These are phyloP conservation scores for Asparagopsis taxiformis DNA, from an alignment of 31 red algal genomes.

Conservation along the genomic window DNA sequence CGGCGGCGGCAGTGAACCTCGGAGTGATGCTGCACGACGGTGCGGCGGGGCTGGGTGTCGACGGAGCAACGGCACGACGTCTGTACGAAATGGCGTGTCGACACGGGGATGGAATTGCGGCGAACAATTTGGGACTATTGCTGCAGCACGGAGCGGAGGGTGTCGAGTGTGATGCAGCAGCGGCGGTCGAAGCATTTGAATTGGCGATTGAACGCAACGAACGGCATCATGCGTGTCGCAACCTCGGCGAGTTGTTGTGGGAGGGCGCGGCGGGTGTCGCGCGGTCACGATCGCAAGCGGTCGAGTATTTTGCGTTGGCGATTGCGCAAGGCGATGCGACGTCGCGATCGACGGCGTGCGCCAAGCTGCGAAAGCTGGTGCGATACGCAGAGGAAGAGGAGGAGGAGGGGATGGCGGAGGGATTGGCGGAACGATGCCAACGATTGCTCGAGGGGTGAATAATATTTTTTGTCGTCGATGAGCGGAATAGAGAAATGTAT, in stretches of 20 bases:
- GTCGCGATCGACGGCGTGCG: slow-evolving; percentile 6
- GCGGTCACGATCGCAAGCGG: neutral
- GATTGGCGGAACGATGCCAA: too few relatives aligned
- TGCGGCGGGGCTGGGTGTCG: slow-evolving; percentile 20
- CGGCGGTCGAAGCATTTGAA: slow-evolving; percentile 21
- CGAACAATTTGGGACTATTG: slow-evolving; percentile 51
- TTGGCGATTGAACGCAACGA: slow-evolving; percentile 34
- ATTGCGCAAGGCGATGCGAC: slow-evolving; percentile 37
- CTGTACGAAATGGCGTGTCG: slow-evolving; percentile 44
- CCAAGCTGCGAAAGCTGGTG: slow-evolving; percentile 2
- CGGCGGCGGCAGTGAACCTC: slow-evolving; percentile 48
- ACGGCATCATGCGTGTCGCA: slow-evolving; percentile 53
- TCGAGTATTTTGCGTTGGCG: slow-evolving; percentile 55
- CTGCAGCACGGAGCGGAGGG: slow-evolving; percentile 33
- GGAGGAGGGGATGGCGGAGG: too few relatives aligned
- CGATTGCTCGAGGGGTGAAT: too few relatives aligned
- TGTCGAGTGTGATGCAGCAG: slow-evolving; percentile 20
- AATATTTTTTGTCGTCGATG: too few relatives aligned
- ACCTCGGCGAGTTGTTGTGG: slow-evolving; percentile 51
- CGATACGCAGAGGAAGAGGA: too few relatives aligned
- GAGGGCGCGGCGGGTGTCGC: slow-evolving; percentile 26
- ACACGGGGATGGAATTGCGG: slow-evolving; percentile 45
- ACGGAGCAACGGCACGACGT: slow-evolving; percentile 12
- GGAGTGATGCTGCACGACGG: slow-evolving; percentile 65
- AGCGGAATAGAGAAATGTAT: too few relatives aligned